A percentile compares a stretch with the other conserved stretches of the same genome.
Evolutionary conservation across 2,329 filamentous ascomycete genomes (phyloP).

Genomic region (Fusarium proliferatum): DNA sequence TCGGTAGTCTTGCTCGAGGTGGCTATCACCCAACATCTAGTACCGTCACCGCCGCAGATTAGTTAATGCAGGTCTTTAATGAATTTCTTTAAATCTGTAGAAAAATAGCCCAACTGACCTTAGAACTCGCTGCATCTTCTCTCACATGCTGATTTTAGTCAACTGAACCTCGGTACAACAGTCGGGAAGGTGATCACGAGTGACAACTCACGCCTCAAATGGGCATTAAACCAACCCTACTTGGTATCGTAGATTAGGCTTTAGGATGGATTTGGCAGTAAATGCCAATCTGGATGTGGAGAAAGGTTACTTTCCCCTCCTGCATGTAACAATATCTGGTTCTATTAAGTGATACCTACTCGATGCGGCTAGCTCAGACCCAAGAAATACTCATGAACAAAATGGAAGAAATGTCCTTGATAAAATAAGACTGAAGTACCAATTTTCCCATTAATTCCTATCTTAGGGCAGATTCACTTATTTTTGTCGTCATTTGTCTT

Average conservation of each 20-base stretch:
- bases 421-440: no score
- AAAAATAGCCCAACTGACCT: rapidly evolving
- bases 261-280: rapidly evolving
- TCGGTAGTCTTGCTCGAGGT: no score
- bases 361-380: neutral
- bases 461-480: no score
- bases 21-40: no score
- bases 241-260: neutral
- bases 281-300: neutral
- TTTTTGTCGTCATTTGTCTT: no score
- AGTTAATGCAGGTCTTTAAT: no score
- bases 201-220: neutral
- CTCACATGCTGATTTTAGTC: no score
- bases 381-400: no score
- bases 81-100: rapidly evolving
- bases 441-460: no score
- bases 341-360: neutral
- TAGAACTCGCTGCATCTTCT: neutral
- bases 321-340: neutral
- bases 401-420: rapidly evolving
- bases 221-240: rapidly evolving
- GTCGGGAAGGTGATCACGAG: neutral
- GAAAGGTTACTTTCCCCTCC: neutral
- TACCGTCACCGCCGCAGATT: no score
- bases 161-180: neutral